Evolutionary conservation across 129 eudicot genomes (phyloP).

Genomic region (Flaveria robusta): DNA sequence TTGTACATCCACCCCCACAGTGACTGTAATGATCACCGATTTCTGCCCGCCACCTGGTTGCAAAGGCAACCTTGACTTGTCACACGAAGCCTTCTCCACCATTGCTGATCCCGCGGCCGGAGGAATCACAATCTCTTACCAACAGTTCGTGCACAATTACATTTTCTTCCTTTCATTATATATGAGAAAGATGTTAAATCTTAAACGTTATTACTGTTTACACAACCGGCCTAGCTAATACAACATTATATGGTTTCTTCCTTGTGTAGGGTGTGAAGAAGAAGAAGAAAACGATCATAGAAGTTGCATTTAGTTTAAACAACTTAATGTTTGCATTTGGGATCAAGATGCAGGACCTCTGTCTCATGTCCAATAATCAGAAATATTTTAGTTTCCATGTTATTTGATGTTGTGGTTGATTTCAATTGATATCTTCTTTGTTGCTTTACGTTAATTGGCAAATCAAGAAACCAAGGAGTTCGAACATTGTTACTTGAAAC

Average conservation of each 20-base stretch:
- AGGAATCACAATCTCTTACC: conserved; percentile 35
- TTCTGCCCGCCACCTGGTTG: conserved; percentile 30
- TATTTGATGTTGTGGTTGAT: neutral
- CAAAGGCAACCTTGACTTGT: conserved; percentile 34
- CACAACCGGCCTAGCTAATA: too few species aligned
- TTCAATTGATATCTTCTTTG: too few species aligned
- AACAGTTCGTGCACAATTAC: neutral
- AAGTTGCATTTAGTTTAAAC: neutral
- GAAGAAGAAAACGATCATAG: neutral
- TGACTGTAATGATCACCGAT: conserved; percentile 18
- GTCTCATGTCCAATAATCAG: neutral
- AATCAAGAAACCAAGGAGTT: too few species aligned
- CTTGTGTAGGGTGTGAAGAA: conserved; percentile 10
- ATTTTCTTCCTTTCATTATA: neutral
- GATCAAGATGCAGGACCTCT: neutral
- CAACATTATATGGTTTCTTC: neutral
- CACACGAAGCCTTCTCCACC: conserved; percentile 25
- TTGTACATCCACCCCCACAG: conserved; percentile 13
- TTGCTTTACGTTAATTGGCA: too few species aligned
- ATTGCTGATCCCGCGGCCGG: conserved; percentile 29
- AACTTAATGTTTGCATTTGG: neutral
- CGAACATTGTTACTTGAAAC: too few species aligned
- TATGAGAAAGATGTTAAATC: too few species aligned
- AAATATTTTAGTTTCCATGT: neutral
- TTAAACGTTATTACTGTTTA: too few species aligned